Base-by-base conservation (phyloP, 345 rosid genomes). In the Ricinus communis region DNA sequence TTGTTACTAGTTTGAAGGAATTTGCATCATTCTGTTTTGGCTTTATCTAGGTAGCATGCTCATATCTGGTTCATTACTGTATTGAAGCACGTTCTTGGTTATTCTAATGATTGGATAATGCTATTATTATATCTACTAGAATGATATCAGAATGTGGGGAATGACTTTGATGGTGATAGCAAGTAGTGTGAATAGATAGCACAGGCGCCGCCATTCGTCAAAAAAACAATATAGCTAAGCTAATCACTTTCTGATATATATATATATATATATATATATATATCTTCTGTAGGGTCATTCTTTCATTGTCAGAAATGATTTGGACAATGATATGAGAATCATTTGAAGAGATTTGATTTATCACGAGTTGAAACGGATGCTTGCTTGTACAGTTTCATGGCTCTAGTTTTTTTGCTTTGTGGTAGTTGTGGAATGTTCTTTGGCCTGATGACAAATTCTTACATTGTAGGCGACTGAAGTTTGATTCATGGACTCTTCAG, bases 121-220 rank as follows among this genome's bases (percentile, higher is more conserved):
- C 28, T 33, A 11, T 53, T 33, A 11, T 53, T 18, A 43, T 57
- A 56, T 41, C 72, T 19, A 19, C 4, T 57, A 10, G 64, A 68
- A 19, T 43, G 62, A 45, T 22, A 66, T 21, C 3, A 28, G 4
- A 53, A 15, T 18, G 56, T 47, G 38, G 68, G 54, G 10, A 47
- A 31, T 30, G 69, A 16, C 33, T 53, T 53, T 53, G 65, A 69
- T 28, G 52, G 55, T 28, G 72, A 69, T 69, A 45, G 72, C 54
- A 27, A 7, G 36, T 18, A 7, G 11, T 49, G 11, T 49, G 33
- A 40, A 52, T 52, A 3, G 31, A 54, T 22, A 52, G 7, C 16
- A 43, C 24, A 45, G 25, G 40, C 64, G 63, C 27, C 41, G 53
- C 27, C 13, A 43, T 57, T 58, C 4, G 60, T 5, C n/a, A 22